Evolutionary conservation across 2,329 filamentous ascomycete species (phyloP).

Genomic region (Alternaria atra): DNA sequence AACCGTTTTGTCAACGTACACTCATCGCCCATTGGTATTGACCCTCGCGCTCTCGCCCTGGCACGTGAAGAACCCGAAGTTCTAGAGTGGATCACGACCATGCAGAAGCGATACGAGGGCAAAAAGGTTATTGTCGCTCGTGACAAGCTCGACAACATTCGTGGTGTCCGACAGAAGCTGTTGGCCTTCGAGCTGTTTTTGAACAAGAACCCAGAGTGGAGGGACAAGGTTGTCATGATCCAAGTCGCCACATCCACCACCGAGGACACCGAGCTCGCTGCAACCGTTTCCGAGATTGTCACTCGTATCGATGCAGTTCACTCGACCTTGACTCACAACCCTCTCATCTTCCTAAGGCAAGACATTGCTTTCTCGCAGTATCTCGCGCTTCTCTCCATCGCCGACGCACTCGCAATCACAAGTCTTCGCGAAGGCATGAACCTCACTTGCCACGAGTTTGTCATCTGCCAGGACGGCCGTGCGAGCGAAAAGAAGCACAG

Average conservation of each 20-base stretch:
- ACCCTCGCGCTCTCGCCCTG: conserved; percentile 76
- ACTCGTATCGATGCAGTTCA: conserved; percentile 92
- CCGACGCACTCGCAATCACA: conserved; percentile 92
- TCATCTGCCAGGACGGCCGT: conserved; percentile 89
- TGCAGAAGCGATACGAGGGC: conserved; percentile 83
- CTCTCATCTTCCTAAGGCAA: conserved; percentile 91
- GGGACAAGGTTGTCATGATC: conserved; percentile 85
- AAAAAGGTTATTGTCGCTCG: conserved; percentile 92
- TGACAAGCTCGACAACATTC: conserved; percentile 92
- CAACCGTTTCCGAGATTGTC: conserved; percentile 90
- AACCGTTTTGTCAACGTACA: conserved; percentile 92
- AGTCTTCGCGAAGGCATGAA: conserved; percentile 98
- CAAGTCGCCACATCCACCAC: conserved; percentile 92
- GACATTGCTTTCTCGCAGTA: conserved; percentile 94
- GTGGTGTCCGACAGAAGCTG: conserved; percentile 92
- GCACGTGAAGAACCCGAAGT: conserved; percentile 79
- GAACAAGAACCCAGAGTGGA: conserved; percentile 91
- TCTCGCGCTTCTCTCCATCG: conserved; percentile 87
- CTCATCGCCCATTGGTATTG: conserved; percentile 87
- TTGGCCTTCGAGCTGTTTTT: conserved; percentile 92
- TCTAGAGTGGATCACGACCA: conserved; percentile 77
- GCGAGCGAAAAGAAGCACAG: conserved; percentile 78
- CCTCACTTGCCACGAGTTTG: conserved; percentile 90
- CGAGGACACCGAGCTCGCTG: conserved; percentile 86
- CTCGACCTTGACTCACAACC: conserved; percentile 90